These are phyloP conservation scores for Athelia sp. DNA, from an alignment of 1,284 basidiomycete genomes.

Conservation along the genomic window DNA sequence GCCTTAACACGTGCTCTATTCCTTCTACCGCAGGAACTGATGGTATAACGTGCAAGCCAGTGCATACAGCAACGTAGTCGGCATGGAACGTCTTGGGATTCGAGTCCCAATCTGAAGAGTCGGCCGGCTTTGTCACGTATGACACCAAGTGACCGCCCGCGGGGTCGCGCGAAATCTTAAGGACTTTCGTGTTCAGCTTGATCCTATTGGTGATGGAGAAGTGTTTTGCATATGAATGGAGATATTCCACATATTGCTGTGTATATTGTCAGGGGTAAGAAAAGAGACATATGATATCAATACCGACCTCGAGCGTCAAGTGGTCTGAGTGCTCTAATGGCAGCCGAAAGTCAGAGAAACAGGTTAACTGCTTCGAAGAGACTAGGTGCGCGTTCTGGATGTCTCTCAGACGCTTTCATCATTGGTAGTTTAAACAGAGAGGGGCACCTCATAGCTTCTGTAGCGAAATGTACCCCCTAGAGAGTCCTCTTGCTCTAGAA, in stretches of 20 bases:
- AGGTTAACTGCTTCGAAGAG: conserved; percentile 58
- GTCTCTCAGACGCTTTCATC: conserved; percentile 9
- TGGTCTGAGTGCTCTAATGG: conserved; percentile 52
- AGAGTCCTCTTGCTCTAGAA: conserved; percentile 57
- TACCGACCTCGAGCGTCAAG: conserved; percentile 41
- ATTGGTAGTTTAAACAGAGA: background rate
- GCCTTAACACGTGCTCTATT: conserved; percentile 29
- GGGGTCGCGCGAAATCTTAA: conserved; percentile 27
- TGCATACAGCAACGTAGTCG: conserved; percentile 39
- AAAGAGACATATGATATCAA: conserved; percentile 1
- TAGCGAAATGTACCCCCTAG: conserved; percentile 60
- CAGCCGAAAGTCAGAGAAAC: conserved; percentile 60
- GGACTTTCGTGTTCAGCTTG: conserved; percentile 40
- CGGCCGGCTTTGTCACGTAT: conserved; percentile 20
- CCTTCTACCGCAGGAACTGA: conserved; percentile 44
- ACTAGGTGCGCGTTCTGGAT: conserved; percentile 50
- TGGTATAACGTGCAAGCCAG: conserved; percentile 48
- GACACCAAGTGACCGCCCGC: conserved; percentile 31
- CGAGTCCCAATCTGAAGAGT: conserved; percentile 21
- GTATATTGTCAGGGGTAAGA: background rate
- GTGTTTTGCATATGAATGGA: conserved; percentile 43
- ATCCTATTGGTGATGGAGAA: conserved; percentile 42
- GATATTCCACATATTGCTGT: conserved; percentile 55
- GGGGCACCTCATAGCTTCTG: conserved; percentile 33
- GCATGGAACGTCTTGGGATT: conserved; percentile 20